Evolutionary conservation across 148 eudicot genomes (phyloP), one percentile per base, ranked within the genome.

Genomic region (Suaeda aralocaspica): DNA sequence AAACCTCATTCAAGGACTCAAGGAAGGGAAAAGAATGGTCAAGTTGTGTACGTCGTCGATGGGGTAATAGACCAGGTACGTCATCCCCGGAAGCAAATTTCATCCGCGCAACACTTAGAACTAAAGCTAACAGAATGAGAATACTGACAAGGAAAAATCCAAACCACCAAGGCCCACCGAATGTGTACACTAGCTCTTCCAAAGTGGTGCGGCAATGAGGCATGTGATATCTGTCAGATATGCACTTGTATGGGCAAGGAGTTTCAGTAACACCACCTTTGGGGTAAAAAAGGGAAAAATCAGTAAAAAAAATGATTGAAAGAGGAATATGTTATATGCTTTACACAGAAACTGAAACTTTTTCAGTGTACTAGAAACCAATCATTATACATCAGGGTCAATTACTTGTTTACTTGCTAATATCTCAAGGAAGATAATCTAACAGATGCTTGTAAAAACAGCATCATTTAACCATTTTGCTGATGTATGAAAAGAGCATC

Each of bases 121-220:
- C 89, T 73, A 94, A 80, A 44, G 97, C 97, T 64, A 94, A 72
- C 48, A 91, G 50, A 51, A 91, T 66, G 53, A 94, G 97, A 77
- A 94, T 75, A 75, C 82, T 69, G 44, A 82, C 69, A 45, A 94
- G 96, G 74, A 82, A 69, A 74, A 86, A 76, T 26, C 89, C 96
- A 82, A 94, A 94, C 81, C 87, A 73, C 97, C 96, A 94, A 18
- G 99, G 99, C 67, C 99, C 99, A 60, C 99, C 99, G 71, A 94
- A 94, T 9, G 99, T 83, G 72, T 89, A 83, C 39, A 94, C 81
- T 70, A 94, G 80, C 63, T 91, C 97, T 77, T 94, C 99, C 76
- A 91, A 80, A 51, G 99, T 85, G n/a, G 99, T 94, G 72, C 88
- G 85, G 76, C 99, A 94, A 57, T 86, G 86, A 63, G 97, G 97